phyloP scores from a whole-genome alignment of 2,329 filamentous ascomycete species.

The Alternaria gansuensis region DNA sequence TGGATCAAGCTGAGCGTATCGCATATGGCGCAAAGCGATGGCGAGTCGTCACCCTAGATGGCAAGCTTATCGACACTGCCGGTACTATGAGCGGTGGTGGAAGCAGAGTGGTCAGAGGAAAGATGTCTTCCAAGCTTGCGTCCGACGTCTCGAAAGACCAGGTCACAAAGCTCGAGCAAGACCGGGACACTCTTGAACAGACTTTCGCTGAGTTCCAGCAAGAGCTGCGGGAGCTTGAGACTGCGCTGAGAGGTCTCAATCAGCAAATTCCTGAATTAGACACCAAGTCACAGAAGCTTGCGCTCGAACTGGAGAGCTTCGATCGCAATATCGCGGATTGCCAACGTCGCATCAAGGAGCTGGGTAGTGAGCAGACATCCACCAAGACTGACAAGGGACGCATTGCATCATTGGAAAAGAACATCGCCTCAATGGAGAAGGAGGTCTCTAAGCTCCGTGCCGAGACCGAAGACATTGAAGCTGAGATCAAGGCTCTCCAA shows the following conservation, averaged over 20 bases:
- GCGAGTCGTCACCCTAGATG: constrained; percentile 94
- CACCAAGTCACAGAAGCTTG: constrained; percentile 89
- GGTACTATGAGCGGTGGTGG: constrained; percentile 99
- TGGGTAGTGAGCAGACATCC: constrained; percentile 80
- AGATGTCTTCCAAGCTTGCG: constrained; percentile 97
- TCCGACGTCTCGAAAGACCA: constrained; percentile 87
- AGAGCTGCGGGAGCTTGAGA: constrained; percentile 81
- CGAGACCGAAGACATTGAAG: constrained; percentile 89
- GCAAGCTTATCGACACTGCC: constrained; percentile 95
- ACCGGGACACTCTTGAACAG: constrained; percentile 84
- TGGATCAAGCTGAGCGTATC: constrained; percentile 96
- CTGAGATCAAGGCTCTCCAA: constrained; percentile 90
- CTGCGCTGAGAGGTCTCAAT: constrained; percentile 73
- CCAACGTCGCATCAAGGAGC: constrained; percentile 83
- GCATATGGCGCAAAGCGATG: constrained; percentile 93
- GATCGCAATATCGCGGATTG: constrained; percentile 85
- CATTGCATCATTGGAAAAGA: constrained; percentile 76
- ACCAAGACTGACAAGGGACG: constrained; percentile 82
- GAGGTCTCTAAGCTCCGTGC: constrained; percentile 81
- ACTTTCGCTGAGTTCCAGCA: constrained; percentile 87
- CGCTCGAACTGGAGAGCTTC: constrained; percentile 86
- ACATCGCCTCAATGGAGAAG: constrained; percentile 75
- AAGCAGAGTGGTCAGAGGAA: constrained; percentile 84
- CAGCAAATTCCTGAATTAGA: constrained; percentile 84
- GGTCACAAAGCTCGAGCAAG: constrained; percentile 83